Conservation (phyloP, 805 yeast genomes). For the Zygosaccharomyces kombuchaensis region DNA sequence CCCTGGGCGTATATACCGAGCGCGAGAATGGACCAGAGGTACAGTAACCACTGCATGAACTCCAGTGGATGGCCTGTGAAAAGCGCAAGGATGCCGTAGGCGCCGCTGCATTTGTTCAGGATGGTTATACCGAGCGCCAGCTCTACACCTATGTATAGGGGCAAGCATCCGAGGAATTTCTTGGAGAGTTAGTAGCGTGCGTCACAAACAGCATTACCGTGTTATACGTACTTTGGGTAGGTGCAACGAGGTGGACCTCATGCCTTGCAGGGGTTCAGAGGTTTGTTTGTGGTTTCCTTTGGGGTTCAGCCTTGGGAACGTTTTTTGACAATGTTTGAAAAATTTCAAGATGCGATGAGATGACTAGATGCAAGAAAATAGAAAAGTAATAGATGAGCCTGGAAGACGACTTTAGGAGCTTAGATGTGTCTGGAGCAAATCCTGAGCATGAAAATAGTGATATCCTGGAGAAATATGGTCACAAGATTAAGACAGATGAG, state of each 20-base stretch:
- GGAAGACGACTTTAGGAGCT: slow-evolving; percentile 21
- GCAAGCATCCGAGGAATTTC: slow-evolving; percentile 66
- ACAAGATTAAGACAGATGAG: slow-evolving; percentile 61
- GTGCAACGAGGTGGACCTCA: slow-evolving; percentile 6
- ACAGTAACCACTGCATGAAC: slow-evolving; percentile 76
- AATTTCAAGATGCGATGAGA: slow-evolving; percentile 12
- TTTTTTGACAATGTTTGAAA: not conserved
- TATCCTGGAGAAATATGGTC: slow-evolving; percentile 58
- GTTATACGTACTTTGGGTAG: slow-evolving; percentile 22
- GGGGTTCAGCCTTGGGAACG: not conserved
- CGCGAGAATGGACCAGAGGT: slow-evolving; percentile 57
- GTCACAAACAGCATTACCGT: not conserved
- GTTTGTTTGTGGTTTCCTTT: not conserved
- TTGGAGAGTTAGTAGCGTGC: slow-evolving; percentile 19
- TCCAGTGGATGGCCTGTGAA: slow-evolving; percentile 86
- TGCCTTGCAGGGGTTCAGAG: not conserved
- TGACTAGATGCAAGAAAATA: not conserved
- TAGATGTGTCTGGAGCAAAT: slow-evolving; percentile 12
- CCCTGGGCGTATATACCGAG: slow-evolving; percentile 66
- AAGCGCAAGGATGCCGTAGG: slow-evolving; percentile 78
- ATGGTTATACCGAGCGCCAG: slow-evolving; percentile 68
- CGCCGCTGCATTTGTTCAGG: slow-evolving; percentile 84
- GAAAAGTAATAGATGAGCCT: slow-evolving; percentile 15
- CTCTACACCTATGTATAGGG: slow-evolving; percentile 86
- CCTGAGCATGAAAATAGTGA: slow-evolving; percentile 40